Base-by-base conservation (phyloP, 768 basidiomycete species). In the Kwoniella sp. region DNA sequence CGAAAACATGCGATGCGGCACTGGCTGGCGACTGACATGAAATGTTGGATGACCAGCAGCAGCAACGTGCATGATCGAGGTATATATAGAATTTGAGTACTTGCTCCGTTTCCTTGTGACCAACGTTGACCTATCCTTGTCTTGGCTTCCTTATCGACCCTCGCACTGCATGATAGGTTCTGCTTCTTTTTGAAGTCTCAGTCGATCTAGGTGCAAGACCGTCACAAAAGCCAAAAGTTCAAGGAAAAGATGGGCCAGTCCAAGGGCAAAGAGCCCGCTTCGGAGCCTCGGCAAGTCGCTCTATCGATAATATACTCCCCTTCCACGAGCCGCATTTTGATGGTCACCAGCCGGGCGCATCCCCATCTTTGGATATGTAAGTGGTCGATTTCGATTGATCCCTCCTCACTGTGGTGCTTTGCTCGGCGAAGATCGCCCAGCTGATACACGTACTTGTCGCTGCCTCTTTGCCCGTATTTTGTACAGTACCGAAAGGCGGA, bases 401-500 rank as follows among this genome's bases (percentile, higher is more conserved):
- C 38, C 11, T 20, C 20, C 38, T 20, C 11, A 9, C 38, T 41
- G 11, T 41, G 38, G 38, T 9, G 38, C 20, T 9, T 41, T 9
- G 20, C 20, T 41, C 20, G 38, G 20, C 38, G 20, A 41, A 20
- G n/a, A n/a, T n/a, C n/a, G n/a, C n/a, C n/a, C n/a, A n/a, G n/a
- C n/a, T 56, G 38, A 31, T 20, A 20, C 8, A 7, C 47, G 54
- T 29, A 50, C 53, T 12, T n/a, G 22, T 45, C 52, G 29, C 11
- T 23, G 63, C 62, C 47, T n/a, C n/a, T n/a, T n/a, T n/a, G n/a
- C n/a, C 34, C 13, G 34, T 37, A 37, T 37, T 7, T 37, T 47
- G n/a, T 12, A 26, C 56, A 78, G 76, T 78, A 51, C 76, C 76
- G 11, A 78, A 78, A 70, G 76, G 76, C 22, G 76, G 76, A 3